Evolutionary conservation across 805 yeast genomes (phyloP).

Genomic region (Alloascoidea hylecoeti): DNA sequence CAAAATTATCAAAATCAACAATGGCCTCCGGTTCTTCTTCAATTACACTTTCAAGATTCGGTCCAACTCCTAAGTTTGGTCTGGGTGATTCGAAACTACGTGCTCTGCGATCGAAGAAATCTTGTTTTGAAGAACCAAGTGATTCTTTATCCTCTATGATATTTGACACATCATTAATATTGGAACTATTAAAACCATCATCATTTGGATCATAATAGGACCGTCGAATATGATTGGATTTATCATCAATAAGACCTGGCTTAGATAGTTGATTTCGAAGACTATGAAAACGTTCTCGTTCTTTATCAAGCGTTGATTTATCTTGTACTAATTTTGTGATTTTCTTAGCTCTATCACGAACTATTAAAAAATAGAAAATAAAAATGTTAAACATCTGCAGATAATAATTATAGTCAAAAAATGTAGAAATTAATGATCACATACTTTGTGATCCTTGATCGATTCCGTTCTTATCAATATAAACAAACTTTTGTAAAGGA

Average conservation of each 20-base stretch:
- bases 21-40: not conserved
- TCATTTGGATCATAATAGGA: not conserved
- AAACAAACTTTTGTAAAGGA: conserved; percentile 82
- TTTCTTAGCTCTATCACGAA: conserved; percentile 82
- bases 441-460: conserved; percentile 74
- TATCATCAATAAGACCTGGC: conserved; percentile 19
- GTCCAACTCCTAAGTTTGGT: not conserved
- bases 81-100: not conserved
- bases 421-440: conserved; percentile 1
- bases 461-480: conserved; percentile 56
- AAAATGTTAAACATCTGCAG: too few species aligned
- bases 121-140: not conserved
- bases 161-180: too few species aligned
- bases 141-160: not conserved
- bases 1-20: not conserved
- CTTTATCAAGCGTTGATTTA: conserved; percentile 16
- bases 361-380: conserved; percentile 5
- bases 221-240: conserved; percentile 16
- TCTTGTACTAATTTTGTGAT: conserved; percentile 64
- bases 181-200: too few species aligned
- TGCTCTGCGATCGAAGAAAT: not conserved
- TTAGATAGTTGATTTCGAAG: conserved; percentile 26
- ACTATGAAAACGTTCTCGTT: conserved; percentile 25
- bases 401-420: too few species aligned
- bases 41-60: not conserved